Conservation (phyloP, 2,329 filamentous ascomycete species). For the Ophiostoma pallidulum region DNA sequence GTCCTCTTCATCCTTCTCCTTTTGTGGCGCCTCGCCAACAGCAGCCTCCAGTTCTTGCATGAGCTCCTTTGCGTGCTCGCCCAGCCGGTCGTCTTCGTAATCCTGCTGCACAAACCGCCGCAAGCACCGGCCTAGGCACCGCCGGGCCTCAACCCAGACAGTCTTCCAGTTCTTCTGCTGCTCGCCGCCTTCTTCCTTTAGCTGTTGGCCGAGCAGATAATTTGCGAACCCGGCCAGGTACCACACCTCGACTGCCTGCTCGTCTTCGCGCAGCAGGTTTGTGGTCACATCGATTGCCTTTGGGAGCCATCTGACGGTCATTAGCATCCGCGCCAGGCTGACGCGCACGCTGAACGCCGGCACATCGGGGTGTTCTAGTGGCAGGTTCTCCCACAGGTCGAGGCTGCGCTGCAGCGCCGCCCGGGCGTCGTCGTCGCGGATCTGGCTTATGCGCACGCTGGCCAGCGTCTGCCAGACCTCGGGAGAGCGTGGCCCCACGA, state of each 20-base stretch:
- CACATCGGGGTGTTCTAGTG: constrained; percentile 59
- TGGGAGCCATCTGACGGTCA: constrained; percentile 81
- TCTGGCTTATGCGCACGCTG: constrained; percentile 85
- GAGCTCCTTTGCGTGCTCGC: constrained; percentile 66
- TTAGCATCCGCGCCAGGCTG: constrained; percentile 71
- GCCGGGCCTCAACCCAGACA: constrained; percentile 63
- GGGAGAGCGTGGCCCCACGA: constrained; percentile 69
- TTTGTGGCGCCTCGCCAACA: constrained; percentile 49
- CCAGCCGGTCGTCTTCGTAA: constrained; percentile 75
- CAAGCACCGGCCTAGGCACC: constrained; percentile 75
- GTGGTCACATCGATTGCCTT: constrained; percentile 81
- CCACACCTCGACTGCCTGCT: constrained; percentile 91
- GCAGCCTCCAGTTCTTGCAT: constrained; percentile 53
- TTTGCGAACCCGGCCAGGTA: constrained; percentile 94
- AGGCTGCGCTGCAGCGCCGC: constrained; percentile 72
- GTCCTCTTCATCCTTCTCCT: constrained; percentile 41
- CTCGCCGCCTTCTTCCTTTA: constrained; percentile 26
- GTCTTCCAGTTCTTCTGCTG: constrained; percentile 42
- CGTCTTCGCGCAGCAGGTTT: constrained; percentile 76
- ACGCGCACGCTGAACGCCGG: constrained; percentile 84
- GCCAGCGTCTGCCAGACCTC: constrained; percentile 95
- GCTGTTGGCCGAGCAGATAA: constrained; percentile 66
- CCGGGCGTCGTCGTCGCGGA: constrained; percentile 66
- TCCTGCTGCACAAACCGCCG: constrained; percentile 68
- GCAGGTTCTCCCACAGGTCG: constrained; percentile 71